Evolutionary conservation across 192 early-diverging fungal species (phyloP).

Genomic region (Thamnidium elegans): DNA sequence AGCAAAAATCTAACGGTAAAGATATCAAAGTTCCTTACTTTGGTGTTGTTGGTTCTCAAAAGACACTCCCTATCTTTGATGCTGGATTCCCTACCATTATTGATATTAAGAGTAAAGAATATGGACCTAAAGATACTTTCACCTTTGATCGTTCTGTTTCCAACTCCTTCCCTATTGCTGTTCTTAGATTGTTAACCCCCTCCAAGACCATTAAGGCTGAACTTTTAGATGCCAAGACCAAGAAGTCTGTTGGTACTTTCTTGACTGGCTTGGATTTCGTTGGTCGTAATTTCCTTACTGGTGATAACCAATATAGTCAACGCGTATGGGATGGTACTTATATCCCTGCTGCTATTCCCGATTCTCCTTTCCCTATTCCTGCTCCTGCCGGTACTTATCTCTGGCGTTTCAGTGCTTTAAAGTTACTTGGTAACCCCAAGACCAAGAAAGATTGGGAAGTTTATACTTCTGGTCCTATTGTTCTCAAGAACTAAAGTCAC

Average conservation of each 20-base stretch:
- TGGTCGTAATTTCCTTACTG: constrained; percentile 27
- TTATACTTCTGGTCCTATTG: constrained; percentile 23
- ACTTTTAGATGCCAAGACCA: constrained; percentile 24
- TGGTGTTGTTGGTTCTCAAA: constrained; percentile 44
- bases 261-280: constrained; percentile 12
- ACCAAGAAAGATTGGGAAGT: constrained; percentile 22
- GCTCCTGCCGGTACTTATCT: constrained; percentile 26
- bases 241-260: constrained; percentile 25
- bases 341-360: constrained; percentile 1
- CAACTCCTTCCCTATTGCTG: constrained; percentile 9
- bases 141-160: constrained; percentile 6
- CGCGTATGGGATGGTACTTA: constrained; percentile 26
- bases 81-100: constrained; percentile 10
- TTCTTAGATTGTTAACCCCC: constrained; percentile 25
- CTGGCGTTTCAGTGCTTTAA: constrained; percentile 25
- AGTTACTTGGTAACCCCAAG: constrained; percentile 31
- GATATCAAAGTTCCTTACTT: constrained; percentile 46
- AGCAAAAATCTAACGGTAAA: background rate
- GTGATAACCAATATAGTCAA: background rate
- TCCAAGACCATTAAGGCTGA: constrained; percentile 22
- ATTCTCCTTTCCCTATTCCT: constrained; percentile 3
- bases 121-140: constrained; percentile 19
- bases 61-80: constrained; percentile 47
- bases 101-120: background rate
- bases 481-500: constrained; percentile 19